Evolutionary conservation across 2,329 filamentous ascomycete genomes (phyloP).

Genomic region (Neurospora crassa): DNA sequence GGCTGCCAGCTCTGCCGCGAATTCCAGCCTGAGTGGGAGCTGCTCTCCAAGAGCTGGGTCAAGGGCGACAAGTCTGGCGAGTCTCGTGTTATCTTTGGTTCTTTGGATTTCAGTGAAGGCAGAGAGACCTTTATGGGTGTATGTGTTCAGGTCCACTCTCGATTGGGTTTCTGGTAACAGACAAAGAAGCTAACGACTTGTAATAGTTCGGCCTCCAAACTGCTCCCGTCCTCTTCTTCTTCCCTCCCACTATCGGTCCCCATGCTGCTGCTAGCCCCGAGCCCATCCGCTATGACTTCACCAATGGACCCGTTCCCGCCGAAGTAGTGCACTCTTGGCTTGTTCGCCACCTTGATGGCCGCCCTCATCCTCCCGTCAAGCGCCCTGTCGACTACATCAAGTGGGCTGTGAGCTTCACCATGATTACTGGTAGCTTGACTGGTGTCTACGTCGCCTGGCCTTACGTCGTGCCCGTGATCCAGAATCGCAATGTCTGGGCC

Average conservation of each 20-base stretch:
- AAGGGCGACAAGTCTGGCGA: conserved; percentile 71
- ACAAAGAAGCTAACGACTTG: conserved; percentile 1
- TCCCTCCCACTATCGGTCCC: conserved; percentile 74
- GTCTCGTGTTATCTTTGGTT: conserved; percentile 67
- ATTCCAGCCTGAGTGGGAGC: conserved; percentile 90
- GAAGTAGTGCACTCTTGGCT: conserved; percentile 76
- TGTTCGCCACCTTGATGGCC: conserved; percentile 63
- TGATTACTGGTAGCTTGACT: conserved; percentile 61
- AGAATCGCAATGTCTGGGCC: conserved; percentile 91
- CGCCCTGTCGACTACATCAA: conserved; percentile 83
- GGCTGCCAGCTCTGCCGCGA: conserved; percentile 80
- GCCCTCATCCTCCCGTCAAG: conserved; percentile 66
- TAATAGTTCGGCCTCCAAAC: conserved; percentile 82
- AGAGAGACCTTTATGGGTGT: conserved; percentile 81
- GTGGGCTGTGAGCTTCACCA: conserved; percentile 57
- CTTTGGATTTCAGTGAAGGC: conserved; percentile 80
- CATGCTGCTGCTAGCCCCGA: conserved; percentile 61
- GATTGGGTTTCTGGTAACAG: too few species aligned
- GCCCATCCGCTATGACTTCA: conserved; percentile 79
- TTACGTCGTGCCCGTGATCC: conserved; percentile 70
- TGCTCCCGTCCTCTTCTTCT: conserved; percentile 80
- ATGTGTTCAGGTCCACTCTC: conserved; percentile 21
- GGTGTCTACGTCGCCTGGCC: conserved; percentile 62
- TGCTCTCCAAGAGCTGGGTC: conserved; percentile 77
- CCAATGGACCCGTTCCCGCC: conserved; percentile 59